Conservation (phyloP, 352 stramenopile genomes). For the Elongisporangium anandrum region DNA sequence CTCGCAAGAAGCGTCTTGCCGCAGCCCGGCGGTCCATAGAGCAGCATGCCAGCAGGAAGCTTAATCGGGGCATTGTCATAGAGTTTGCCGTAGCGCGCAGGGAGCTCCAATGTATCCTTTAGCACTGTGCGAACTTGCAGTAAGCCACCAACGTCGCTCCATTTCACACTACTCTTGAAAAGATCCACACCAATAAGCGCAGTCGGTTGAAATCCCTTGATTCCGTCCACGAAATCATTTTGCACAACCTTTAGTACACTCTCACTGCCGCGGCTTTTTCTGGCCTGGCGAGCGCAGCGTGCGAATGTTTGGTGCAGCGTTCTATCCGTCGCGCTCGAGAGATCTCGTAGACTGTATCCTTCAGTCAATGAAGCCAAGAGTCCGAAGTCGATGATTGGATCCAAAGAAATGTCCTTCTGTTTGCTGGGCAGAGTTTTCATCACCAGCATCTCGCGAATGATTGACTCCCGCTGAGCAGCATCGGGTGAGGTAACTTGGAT, state of each 20-base stretch:
- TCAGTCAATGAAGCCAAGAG: slow-evolving; percentile 64
- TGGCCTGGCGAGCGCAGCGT: slow-evolving; percentile 16
- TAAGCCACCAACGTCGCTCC: slow-evolving; percentile 85
- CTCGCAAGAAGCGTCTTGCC: slow-evolving; percentile 88
- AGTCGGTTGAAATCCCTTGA: slow-evolving; percentile 79
- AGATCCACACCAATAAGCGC: slow-evolving; percentile 76
- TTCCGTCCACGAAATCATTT: slow-evolving; percentile 65
- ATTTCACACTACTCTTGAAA: slow-evolving; percentile 85
- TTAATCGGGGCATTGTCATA: slow-evolving; percentile 84
- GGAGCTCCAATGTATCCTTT: slow-evolving; percentile 87
- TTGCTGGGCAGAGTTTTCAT: slow-evolving; percentile 37
- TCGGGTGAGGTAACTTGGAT: slow-evolving; percentile 58
- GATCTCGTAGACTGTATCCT: slow-evolving; percentile 78
- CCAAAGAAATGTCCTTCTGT: slow-evolving; percentile 21
- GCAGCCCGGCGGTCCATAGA: slow-evolving; percentile 90
- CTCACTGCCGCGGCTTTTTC: not conserved
- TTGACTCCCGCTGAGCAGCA: slow-evolving; percentile 49
- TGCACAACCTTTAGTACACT: slow-evolving; percentile 29
- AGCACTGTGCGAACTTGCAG: slow-evolving; percentile 75
- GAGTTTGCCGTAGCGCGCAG: slow-evolving; percentile 70
- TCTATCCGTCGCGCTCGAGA: slow-evolving; percentile 62
- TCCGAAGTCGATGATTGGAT: slow-evolving; percentile 59
- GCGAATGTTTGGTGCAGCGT: slow-evolving; percentile 64
- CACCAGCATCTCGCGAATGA: slow-evolving; percentile 57
- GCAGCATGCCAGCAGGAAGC: slow-evolving; percentile 77